phyloP scores from a whole-genome alignment of 495 filamentous ascomycete genomes.

The Xylaria acuta region DNA sequence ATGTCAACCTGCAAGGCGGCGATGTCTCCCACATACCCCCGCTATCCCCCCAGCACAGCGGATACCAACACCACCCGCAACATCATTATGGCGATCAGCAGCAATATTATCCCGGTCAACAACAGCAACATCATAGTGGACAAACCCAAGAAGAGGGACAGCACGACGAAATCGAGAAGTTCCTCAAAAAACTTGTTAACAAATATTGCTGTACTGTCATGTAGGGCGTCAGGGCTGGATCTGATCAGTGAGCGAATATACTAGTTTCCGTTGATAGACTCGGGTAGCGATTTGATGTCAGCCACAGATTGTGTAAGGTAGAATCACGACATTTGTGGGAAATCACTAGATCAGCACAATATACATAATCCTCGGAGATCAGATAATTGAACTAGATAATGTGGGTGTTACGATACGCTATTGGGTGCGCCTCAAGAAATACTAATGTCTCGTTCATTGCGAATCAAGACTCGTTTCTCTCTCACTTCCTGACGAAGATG shows the following conservation, averaged over 20 bases:
- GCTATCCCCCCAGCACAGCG: slow-evolving; percentile 55
- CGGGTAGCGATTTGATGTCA: not conserved
- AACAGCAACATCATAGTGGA: slow-evolving; percentile 39
- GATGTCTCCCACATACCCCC: slow-evolving; percentile 51
- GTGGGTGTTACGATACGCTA: not conserved
- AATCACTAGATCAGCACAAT: not conserved
- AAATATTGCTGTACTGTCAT: slow-evolving; percentile 81
- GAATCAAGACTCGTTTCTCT: no score
- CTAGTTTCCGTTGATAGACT: no score
- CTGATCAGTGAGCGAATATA: not conserved
- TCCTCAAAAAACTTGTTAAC: slow-evolving; percentile 66
- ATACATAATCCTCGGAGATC: no score
- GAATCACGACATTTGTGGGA: not conserved
- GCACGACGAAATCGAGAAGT: slow-evolving; percentile 67
- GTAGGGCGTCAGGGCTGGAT: slow-evolving; percentile 47
- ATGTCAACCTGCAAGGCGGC: slow-evolving; percentile 53
- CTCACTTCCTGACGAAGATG: not conserved
- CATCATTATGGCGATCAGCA: slow-evolving; percentile 24
- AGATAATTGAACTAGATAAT: not conserved
- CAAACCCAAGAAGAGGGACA: slow-evolving; percentile 51
- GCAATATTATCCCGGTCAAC: slow-evolving; percentile 42
- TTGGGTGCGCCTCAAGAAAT: not conserved
- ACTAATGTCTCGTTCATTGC: not conserved
- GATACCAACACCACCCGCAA: slow-evolving; percentile 32
- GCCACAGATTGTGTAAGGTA: not conserved